These are phyloP conservation scores for Gryganskiella cystojenkinii DNA, from an alignment of 192 early-diverging fungal species.

Conservation along the genomic window DNA sequence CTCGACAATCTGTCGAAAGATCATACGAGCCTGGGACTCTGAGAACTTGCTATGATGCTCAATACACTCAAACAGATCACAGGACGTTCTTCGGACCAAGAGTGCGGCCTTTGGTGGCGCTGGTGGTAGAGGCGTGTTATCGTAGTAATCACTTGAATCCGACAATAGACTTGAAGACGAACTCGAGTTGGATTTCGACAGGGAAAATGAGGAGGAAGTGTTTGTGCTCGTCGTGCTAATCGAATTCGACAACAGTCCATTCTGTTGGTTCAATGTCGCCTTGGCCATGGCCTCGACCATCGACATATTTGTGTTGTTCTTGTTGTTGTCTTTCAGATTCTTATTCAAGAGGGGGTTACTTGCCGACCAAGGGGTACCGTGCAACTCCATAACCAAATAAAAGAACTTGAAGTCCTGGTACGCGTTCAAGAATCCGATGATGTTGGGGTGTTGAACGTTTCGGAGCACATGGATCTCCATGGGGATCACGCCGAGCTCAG, in stretches of 20 bases:
- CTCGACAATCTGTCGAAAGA: slow-evolving; percentile 69
- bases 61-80: slow-evolving; percentile 76
- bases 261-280: slow-evolving; percentile 28
- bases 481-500: slow-evolving; percentile 64
- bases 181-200: slow-evolving; percentile 11
- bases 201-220: slow-evolving; percentile 3
- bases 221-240: slow-evolving; percentile 15
- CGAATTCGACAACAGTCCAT: slow-evolving; percentile 8
- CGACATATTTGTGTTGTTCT: slow-evolving; percentile 16
- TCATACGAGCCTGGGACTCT: slow-evolving; percentile 63
- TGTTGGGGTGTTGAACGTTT: slow-evolving; percentile 64
- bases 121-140: too few relatives aligned
- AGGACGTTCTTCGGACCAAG: slow-evolving; percentile 62
- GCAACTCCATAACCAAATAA: slow-evolving; percentile 76
- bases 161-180: slow-evolving; percentile 17
- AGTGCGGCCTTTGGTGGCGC: slow-evolving; percentile 48
- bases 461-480: slow-evolving; percentile 72
- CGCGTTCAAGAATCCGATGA: slow-evolving; percentile 65
- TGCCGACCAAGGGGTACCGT: slow-evolving; percentile 67
- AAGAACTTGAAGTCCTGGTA: slow-evolving; percentile 65
- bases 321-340: background rate
- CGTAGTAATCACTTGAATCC: slow-evolving; percentile 25
- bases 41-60: slow-evolving; percentile 65
- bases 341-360: slow-evolving; percentile 46
- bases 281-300: slow-evolving; percentile 47